These are phyloP conservation scores for Ophiocordyceps camponoti-floridani DNA, from an alignment of 2,329 filamentous ascomycete genomes.

Conservation along the genomic window DNA sequence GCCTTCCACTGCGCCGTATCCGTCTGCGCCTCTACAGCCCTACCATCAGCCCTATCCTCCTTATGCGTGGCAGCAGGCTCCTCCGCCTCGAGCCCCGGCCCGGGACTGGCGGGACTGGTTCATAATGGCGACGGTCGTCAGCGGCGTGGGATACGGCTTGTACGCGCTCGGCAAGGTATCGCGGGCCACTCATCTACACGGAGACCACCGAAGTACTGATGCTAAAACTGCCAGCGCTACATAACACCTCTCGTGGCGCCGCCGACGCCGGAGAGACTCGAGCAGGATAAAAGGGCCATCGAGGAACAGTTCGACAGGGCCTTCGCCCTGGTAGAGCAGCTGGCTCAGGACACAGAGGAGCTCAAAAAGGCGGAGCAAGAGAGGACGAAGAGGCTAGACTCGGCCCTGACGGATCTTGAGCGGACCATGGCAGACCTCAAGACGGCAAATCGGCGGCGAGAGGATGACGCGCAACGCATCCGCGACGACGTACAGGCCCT, in stretches of 20 bases:
- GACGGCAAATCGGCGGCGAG: slow-evolving; percentile 59
- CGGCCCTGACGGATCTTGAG: slow-evolving; percentile 69
- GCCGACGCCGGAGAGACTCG: slow-evolving; percentile 80
- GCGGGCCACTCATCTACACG: neutral
- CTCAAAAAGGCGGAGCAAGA: slow-evolving; percentile 77
- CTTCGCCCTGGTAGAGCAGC: slow-evolving; percentile 79
- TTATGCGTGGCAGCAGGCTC: slow-evolving; percentile 42
- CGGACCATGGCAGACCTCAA: slow-evolving; percentile 68
- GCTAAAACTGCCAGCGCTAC: slow-evolving; percentile 47
- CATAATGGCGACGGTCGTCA: slow-evolving; percentile 94
- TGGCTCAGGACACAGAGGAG: slow-evolving; percentile 73
- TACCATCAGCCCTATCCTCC: slow-evolving; percentile 31
- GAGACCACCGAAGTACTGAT: neutral
- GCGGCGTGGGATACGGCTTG: slow-evolving; percentile 74
- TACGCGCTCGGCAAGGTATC: slow-evolving; percentile 73
- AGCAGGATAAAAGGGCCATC: slow-evolving; percentile 83
- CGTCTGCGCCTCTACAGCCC: slow-evolving; percentile 22
- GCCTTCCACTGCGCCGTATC: slow-evolving; percentile 13
- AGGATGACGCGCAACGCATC: slow-evolving; percentile 74
- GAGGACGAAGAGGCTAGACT: slow-evolving; percentile 68
- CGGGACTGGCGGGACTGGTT: slow-evolving; percentile 98
- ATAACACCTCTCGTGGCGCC: slow-evolving; percentile 81
- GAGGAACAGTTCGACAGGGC: slow-evolving; percentile 88
- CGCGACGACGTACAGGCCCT: slow-evolving; percentile 72
- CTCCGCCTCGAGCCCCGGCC: slow-evolving; percentile 45